Evolutionary conservation across 2,329 filamentous ascomycete species (phyloP).

Genomic region (Ambrosiella xylebori): DNA sequence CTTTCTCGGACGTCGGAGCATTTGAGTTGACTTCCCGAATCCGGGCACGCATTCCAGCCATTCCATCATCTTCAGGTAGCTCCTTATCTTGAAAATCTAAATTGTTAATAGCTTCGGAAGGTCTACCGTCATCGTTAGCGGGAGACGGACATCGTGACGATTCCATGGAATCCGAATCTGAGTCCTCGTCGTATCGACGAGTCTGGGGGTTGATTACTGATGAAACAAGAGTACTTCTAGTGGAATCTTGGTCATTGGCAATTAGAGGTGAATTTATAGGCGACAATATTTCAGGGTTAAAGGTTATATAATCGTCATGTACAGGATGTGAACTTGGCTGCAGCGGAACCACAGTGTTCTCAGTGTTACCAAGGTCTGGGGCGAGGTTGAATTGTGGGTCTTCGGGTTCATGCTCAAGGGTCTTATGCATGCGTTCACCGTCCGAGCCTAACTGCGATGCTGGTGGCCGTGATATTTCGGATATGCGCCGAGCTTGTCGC

Average conservation of each 20-base stretch:
- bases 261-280: not conserved
- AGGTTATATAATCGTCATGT: not conserved
- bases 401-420: not conserved
- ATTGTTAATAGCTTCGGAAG: not conserved
- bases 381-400: not conserved
- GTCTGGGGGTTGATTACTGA: not conserved
- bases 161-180: not conserved
- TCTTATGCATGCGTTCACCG: not conserved
- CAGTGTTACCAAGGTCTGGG: not conserved
- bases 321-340: not conserved
- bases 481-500: constrained; percentile 48
- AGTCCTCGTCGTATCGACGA: not conserved
- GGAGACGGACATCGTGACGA: constrained; percentile 1
- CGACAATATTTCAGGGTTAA: not conserved
- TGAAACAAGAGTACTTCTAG: not conserved
- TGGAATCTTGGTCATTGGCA: not conserved
- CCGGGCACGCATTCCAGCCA: constrained; percentile 45
- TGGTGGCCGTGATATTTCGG: constrained; percentile 27
- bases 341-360: not conserved
- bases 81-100: not conserved
- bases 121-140: not conserved
- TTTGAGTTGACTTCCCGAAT: constrained; percentile 53
- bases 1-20: constrained; percentile 46
- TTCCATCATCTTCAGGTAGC: constrained; percentile 60
- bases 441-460: constrained; percentile 17